Evolutionary conservation across 495 filamentous ascomycete species (phyloP), one percentile per base, ranked within the genome.

Genomic region (Thermothielavioides terrestris): DNA sequence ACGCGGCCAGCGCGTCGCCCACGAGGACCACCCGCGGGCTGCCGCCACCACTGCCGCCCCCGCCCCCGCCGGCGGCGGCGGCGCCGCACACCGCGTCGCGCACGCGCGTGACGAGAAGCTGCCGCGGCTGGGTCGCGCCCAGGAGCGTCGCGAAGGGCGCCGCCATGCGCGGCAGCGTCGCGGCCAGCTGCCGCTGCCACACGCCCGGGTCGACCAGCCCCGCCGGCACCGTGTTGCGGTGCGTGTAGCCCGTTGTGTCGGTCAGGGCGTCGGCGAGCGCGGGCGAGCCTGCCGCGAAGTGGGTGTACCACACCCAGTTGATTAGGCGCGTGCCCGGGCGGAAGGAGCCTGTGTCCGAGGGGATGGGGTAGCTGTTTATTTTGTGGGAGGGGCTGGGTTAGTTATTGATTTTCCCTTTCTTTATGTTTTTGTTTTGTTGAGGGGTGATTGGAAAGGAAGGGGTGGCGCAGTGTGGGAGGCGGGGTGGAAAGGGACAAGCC

Each of bases 281-380:
- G 7, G 57, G 36, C 0, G 70, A 70, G 21, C 46, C 42, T 30
- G 62, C 58, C 0, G 61, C 44, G 22, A 68, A 64, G 45, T 76
- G 75, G 49, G 44, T 61, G 48, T 79, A 80, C 69, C 72, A 78
- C 21, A 78, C 74, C 52, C 62, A 73, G 48, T 78, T 80, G 26
- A 76, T 59, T 1, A 72, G 62, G 3, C 72, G 64, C 6, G 68
- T 43, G 14, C 67, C 70, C 0, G 57, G 57, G 14, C 59, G 49
- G 5, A 70, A 59, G 18, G 62, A 55, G 17, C 73, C 71, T n/a
- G 70, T 47, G 21, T 68, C 55, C 1, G 68, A 70, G 0, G 75
- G 71, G 27, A 80, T 76, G 17, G 64, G 56, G 53, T 79, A 78
- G 11, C 66, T 70, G 2, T n/a, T n/a, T n/a, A n/a, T n/a, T n/a